Conservation (phyloP, 768 basidiomycete species). For the Boletus pseudopeckii region DNA sequence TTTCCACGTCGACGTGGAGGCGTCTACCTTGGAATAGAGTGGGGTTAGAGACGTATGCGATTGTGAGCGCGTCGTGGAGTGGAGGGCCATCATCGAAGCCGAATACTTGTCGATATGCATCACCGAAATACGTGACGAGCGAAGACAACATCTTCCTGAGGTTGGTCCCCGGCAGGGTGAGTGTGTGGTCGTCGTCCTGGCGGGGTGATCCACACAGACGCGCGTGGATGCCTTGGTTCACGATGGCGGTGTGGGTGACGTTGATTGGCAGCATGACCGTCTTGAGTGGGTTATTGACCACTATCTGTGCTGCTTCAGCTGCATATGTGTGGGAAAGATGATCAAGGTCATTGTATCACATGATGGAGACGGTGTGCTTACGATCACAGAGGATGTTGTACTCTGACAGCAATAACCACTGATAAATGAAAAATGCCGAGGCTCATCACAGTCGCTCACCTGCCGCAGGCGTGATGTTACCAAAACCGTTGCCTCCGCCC, state of each 20-base stretch:
- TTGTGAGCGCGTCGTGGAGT: constrained; percentile 80
- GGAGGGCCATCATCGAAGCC: constrained; percentile 86
- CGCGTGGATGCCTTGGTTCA: constrained; percentile 51
- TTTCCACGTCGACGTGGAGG: constrained; percentile 83
- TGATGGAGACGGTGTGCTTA: constrained; percentile 37
- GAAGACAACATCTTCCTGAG: constrained; percentile 75
- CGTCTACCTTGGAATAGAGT: constrained; percentile 58
- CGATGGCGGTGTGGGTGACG: constrained; percentile 83
- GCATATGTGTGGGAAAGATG: background rate
- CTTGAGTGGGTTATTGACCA: constrained; percentile 67
- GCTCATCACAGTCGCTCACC: constrained; percentile 34
- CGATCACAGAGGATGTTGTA: constrained; percentile 83
- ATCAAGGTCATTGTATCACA: background rate
- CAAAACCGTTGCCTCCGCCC: constrained; percentile 87
- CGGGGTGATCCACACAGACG: constrained; percentile 47
- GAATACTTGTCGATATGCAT: constrained; percentile 68
- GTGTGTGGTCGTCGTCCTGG: constrained; percentile 18
- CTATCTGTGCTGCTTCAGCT: constrained; percentile 85
- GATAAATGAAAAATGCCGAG: background rate
- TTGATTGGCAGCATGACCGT: constrained; percentile 81
- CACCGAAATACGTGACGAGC: constrained; percentile 69
- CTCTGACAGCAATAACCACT: constrained; percentile 40
- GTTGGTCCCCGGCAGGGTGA: constrained; percentile 33
- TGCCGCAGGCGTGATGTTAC: constrained; percentile 76
- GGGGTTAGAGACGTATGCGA: constrained; percentile 72